Evolutionary conservation across 306 rosid species (phyloP).

Genomic region (Bauhinia variegata): DNA sequence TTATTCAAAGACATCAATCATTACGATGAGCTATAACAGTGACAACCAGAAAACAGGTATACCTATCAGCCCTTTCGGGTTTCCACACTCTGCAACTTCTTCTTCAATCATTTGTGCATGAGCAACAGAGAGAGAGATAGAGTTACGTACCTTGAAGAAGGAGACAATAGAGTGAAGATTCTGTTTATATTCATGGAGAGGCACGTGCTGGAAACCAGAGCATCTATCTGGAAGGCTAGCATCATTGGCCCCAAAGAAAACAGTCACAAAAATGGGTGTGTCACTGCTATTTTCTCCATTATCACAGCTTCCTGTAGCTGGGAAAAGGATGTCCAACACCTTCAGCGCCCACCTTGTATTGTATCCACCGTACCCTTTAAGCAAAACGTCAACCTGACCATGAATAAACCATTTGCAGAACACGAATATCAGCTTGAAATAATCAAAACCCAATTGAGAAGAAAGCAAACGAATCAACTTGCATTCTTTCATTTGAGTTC

Average conservation of each 20-base stretch:
- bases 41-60: neutral
- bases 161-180: slow-evolving; percentile 68
- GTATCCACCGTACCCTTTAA: slow-evolving; percentile 88
- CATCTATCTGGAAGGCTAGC: slow-evolving; percentile 71
- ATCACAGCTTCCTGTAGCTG: slow-evolving; percentile 36
- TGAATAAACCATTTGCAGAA: neutral
- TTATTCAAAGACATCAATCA: slow-evolving; percentile 21
- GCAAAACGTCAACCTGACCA: slow-evolving; percentile 68
- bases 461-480: neutral
- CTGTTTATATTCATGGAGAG: slow-evolving; percentile 62
- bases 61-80: slow-evolving; percentile 27
- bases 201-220: slow-evolving; percentile 84
- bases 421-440: slow-evolving; percentile 20
- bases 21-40: neutral
- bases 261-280: slow-evolving; percentile 63
- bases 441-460: neutral
- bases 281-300: neutral
- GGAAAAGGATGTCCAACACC: slow-evolving; percentile 72
- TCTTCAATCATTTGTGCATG: slow-evolving; percentile 2
- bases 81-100: slow-evolving; percentile 37
- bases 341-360: slow-evolving; percentile 80
- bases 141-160: slow-evolving; percentile 73
- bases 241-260: slow-evolving; percentile 94
- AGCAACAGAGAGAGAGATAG: neutral
- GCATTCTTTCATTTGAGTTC: neutral